phyloP scores from a whole-genome alignment of 805 yeast genomes.

The Wickerhamiella dianesei region DNA sequence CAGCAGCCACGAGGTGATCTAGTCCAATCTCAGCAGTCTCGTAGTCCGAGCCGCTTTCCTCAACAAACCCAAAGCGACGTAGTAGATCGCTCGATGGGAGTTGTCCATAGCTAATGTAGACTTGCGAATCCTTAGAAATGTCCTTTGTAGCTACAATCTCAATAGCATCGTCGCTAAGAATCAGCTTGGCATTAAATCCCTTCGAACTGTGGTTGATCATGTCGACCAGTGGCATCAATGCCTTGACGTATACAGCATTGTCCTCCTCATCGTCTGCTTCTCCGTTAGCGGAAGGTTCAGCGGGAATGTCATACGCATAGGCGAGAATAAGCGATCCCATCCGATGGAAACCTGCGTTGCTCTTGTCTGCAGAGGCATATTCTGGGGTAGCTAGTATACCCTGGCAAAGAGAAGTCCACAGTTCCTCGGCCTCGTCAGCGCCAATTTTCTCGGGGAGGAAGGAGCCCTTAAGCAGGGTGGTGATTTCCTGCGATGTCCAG shows the following conservation, averaged over 20 bases:
- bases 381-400: slow-evolving; percentile 25
- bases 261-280: slow-evolving; percentile 30
- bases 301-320: slow-evolving; percentile 69
- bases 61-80: slow-evolving; percentile 86
- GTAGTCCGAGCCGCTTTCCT: slow-evolving; percentile 49
- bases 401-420: slow-evolving; percentile 38
- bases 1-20: slow-evolving; percentile 29
- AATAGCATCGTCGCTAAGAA: slow-evolving; percentile 32
- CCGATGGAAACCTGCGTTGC: slow-evolving; percentile 48
- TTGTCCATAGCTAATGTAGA: slow-evolving; percentile 81
- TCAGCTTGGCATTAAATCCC: slow-evolving; percentile 59
- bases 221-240: slow-evolving; percentile 92
- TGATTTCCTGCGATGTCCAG: slow-evolving; percentile 54
- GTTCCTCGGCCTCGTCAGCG: slow-evolving; percentile 44
- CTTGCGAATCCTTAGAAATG: slow-evolving; percentile 55
- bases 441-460: slow-evolving; percentile 60
- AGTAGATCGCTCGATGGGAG: slow-evolving; percentile 83
- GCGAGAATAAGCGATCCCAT: slow-evolving; percentile 77
- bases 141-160: slow-evolving; percentile 58
- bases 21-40: slow-evolving; percentile 72
- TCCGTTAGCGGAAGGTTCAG: slow-evolving; percentile 5
- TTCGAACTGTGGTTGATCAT: slow-evolving; percentile 75
- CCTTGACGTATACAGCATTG: slow-evolving; percentile 35
- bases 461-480: slow-evolving; percentile 51
- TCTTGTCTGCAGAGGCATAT: slow-evolving; percentile 20